These are phyloP conservation scores for Clavulina sp. DNA, from an alignment of 768 basidiomycete genomes.

Conservation along the genomic window DNA sequence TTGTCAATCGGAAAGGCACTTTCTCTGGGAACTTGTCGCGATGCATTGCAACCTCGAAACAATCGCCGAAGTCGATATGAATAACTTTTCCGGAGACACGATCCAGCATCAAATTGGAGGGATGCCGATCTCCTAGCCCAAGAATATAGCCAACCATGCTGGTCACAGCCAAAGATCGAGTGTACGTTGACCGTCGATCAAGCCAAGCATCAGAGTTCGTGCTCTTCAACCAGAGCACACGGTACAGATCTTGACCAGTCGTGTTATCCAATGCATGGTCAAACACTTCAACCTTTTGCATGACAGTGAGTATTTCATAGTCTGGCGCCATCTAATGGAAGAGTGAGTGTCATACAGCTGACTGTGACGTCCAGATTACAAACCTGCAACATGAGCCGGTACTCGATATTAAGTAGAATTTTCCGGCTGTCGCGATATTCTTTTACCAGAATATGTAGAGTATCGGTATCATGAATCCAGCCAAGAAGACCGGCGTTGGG, in stretches of 20 bases:
- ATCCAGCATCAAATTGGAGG: conserved; percentile 85
- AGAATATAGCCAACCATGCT: conserved; percentile 99
- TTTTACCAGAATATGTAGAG: conserved; percentile 86
- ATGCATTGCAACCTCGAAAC: conserved; percentile 95
- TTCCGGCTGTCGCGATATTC: conserved; percentile 94
- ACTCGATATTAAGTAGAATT: conserved; percentile 93
- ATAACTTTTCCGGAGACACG: conserved; percentile 87
- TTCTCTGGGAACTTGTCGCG: conserved; percentile 98
- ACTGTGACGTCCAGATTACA: conserved; percentile 11
- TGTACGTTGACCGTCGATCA: conserved; percentile 89
- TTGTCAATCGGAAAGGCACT: conserved; percentile 91
- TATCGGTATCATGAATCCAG: conserved; percentile 93
- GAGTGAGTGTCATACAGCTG: background rate
- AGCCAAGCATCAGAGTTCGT: conserved; percentile 94
- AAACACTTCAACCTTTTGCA: conserved; percentile 98
- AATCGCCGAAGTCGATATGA: conserved; percentile 95
- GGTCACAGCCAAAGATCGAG: conserved; percentile 85
- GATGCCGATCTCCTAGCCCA: conserved; percentile 94
- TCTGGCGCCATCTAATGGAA: conserved; percentile 87
- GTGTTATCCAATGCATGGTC: conserved; percentile 98
- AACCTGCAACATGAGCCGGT: conserved; percentile 95
- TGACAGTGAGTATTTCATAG: conserved; percentile 80
- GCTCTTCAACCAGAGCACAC: conserved; percentile 93
- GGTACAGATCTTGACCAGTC: conserved; percentile 92
- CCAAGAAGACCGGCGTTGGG: conserved; percentile 89